Evolutionary conservation across 176 grass and related monocot genomes (phyloP).

Genomic region (Stipa capillata): DNA sequence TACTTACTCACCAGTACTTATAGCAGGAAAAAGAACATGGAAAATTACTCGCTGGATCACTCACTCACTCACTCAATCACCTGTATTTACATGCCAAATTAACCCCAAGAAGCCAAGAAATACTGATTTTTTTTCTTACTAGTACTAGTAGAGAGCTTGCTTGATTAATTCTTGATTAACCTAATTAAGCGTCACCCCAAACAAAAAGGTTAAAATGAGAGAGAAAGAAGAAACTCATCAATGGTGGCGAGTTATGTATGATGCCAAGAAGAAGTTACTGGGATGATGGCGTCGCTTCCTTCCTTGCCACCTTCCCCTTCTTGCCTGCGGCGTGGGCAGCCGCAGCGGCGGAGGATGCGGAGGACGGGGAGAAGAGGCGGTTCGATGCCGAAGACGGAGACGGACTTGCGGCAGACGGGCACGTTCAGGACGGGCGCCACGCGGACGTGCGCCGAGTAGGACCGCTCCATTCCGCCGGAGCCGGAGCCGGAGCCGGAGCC

Average conservation of each 20-base stretch:
- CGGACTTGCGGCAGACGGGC: constrained; percentile 74
- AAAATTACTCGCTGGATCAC: not conserved
- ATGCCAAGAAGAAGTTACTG: not conserved
- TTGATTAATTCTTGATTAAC: not conserved
- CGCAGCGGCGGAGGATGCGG: not conserved
- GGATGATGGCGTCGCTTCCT: not conserved
- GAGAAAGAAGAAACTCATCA: not conserved
- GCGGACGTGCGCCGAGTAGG: constrained; percentile 90
- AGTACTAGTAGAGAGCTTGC: not conserved
- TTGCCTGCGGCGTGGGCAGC: not conserved
- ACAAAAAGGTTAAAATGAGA: not conserved
- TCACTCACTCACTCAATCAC: no score
- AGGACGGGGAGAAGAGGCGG: constrained; percentile 51
- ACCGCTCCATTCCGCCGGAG: constrained; percentile 92
- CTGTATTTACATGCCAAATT: constrained; percentile 38
- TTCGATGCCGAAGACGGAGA: constrained; percentile 83
- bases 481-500: no score
- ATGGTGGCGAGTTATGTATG: not conserved
- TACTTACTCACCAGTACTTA: no score
- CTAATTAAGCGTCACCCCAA: not conserved
- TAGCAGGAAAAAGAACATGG: no score
- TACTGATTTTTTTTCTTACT: not conserved
- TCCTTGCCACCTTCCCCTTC: constrained; percentile 11
- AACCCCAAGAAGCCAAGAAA: not conserved
- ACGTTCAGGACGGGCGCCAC: constrained; percentile 85